Conservation (phyloP, 352 stramenopile species). For the Phytopythium sindhum region DNA sequence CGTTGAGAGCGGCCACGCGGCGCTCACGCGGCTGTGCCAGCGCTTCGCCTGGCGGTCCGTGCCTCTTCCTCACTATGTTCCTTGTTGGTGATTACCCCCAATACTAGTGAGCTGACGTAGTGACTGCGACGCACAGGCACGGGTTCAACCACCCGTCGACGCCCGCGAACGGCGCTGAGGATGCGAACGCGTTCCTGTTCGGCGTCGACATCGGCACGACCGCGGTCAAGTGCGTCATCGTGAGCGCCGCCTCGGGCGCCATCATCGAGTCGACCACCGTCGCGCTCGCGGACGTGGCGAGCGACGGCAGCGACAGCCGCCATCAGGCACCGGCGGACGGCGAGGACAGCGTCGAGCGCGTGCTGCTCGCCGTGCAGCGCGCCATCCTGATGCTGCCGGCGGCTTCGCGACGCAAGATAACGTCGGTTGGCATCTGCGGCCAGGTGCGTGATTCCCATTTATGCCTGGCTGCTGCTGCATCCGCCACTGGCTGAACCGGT, state of each 20-base stretch:
- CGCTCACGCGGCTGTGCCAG: constrained; percentile 33
- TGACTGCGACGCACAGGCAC: constrained; percentile 9
- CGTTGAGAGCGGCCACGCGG: constrained; percentile 36
- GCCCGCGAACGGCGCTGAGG: constrained; percentile 4
- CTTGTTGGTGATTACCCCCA: too few relatives aligned
- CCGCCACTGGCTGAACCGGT: background rate
- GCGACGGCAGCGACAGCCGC: constrained; percentile 12
- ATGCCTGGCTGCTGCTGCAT: too few relatives aligned
- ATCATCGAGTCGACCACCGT: constrained; percentile 33
- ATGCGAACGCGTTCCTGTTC: constrained; percentile 31
- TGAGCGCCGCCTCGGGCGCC: constrained; percentile 24
- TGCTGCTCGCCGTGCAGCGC: constrained; percentile 40
- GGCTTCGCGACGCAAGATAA: constrained; percentile 18
- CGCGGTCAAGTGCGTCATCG: constrained; percentile 69
- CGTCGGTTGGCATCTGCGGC: constrained; percentile 64
- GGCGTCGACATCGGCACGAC: constrained; percentile 78
- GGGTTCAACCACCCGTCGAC: constrained; percentile 19
- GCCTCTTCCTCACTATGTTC: background rate
- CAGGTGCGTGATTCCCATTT: constrained; percentile 22
- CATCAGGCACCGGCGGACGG: constrained; percentile 3
- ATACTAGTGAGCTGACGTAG: background rate
- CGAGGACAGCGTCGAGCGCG: constrained; percentile 45
- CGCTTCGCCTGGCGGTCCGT: constrained; percentile 23
- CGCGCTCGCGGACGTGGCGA: constrained; percentile 29
- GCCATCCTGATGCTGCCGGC: constrained; percentile 32